Conservation (phyloP, 495 filamentous ascomycete genomes). For the Penicillium cosmopolitanum region DNA sequence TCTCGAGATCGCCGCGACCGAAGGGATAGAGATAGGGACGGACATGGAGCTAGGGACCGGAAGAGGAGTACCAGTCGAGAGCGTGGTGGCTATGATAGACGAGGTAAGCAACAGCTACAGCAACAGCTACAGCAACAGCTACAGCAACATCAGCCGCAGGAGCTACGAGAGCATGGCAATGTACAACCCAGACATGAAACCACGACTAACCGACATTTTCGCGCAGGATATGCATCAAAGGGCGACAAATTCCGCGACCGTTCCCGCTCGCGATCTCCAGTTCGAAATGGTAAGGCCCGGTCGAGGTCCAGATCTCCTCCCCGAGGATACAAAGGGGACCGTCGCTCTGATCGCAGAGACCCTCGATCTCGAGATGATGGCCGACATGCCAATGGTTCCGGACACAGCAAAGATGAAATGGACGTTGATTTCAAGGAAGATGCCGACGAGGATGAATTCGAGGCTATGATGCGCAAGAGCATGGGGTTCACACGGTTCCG, state of each 20-base stretch:
- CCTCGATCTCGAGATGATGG: slow-evolving; percentile 25
- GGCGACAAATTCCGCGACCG: slow-evolving; percentile 45
- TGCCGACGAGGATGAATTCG: slow-evolving; percentile 67
- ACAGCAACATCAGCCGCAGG: too few relatives aligned
- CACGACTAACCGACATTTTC: not conserved
- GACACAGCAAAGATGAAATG: slow-evolving; percentile 42
- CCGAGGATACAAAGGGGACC: slow-evolving; percentile 38
- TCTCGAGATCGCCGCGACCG: slow-evolving; percentile 50
- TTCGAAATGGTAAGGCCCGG: slow-evolving; percentile 42
- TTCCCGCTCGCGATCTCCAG: slow-evolving; percentile 47
- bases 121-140: too few relatives aligned
- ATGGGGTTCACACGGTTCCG: slow-evolving; percentile 90
- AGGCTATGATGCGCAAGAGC: slow-evolving; percentile 75
- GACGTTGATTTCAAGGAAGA: slow-evolving; percentile 51
- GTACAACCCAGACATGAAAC: not conserved
- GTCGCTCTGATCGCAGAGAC: slow-evolving; percentile 40
- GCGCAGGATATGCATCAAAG: slow-evolving; percentile 36
- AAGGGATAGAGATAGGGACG: slow-evolving; percentile 46
- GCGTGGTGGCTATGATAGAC: slow-evolving; percentile 45
- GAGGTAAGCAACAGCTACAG: slow-evolving; percentile 43
- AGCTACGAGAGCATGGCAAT: not conserved
- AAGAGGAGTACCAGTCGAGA: slow-evolving; percentile 54
- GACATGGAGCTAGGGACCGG: slow-evolving; percentile 40
- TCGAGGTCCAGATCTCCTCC: slow-evolving; percentile 38
- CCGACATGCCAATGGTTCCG: slow-evolving; percentile 32